Evolutionary conservation across 2,329 filamentous ascomycete genomes (phyloP).

Genomic region (Colletotrichum nymphaeae): DNA sequence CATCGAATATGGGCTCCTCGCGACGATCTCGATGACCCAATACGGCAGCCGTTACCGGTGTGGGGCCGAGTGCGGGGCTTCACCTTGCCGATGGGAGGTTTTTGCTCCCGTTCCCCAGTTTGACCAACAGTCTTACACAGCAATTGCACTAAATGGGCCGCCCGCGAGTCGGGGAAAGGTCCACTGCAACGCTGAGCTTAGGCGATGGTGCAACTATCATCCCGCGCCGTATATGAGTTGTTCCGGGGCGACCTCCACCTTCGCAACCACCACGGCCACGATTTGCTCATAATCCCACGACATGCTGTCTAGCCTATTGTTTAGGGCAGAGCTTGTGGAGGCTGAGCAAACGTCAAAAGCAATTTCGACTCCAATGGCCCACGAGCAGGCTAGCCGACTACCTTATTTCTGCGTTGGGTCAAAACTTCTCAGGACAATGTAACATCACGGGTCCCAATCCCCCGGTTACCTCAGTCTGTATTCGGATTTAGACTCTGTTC

Average conservation of each 20-base stretch:
- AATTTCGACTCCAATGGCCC: slow-evolving; percentile 12
- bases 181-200: slow-evolving; percentile 11
- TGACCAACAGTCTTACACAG: background rate
- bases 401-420: background rate
- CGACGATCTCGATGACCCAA: slow-evolving; percentile 17
- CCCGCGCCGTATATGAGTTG: slow-evolving; percentile 25
- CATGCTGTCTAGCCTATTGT: background rate
- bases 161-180: slow-evolving; percentile 8
- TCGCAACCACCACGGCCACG: background rate
- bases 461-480: background rate
- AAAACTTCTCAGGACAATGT: background rate
- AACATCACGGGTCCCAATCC: background rate
- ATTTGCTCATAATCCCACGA: background rate
- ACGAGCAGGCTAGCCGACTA: background rate
- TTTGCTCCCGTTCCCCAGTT: background rate
- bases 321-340: background rate
- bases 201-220: slow-evolving; percentile 25
- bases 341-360: slow-evolving; percentile 18
- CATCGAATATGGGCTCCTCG: background rate
- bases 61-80: slow-evolving; percentile 16
- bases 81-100: slow-evolving; percentile 5
- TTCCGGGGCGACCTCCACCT: slow-evolving; percentile 20
- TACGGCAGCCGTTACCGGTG: slow-evolving; percentile 2
- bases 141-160: background rate
- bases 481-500: background rate